Evolutionary conservation across 75 land plant genomes (phyloP).

Genomic region (Picea sitchensis): DNA sequence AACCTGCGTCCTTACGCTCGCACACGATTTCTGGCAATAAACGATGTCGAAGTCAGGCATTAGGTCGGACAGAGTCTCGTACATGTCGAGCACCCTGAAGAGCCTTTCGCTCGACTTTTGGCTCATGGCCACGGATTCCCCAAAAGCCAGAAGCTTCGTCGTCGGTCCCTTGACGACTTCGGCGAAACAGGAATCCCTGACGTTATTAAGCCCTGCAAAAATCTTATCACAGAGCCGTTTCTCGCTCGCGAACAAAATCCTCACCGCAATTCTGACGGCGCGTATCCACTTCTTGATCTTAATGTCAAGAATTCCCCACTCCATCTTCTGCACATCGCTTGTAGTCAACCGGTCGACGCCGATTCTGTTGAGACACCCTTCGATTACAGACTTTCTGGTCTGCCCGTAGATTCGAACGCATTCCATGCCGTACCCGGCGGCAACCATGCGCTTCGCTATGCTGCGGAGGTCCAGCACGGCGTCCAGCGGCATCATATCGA

Average conservation of each 20-base stretch:
- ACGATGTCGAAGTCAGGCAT: slow-evolving; percentile 31
- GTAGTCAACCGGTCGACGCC: slow-evolving; percentile 57
- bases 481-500: slow-evolving; percentile 37
- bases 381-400: slow-evolving; percentile 50
- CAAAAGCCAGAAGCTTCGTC: slow-evolving; percentile 60
- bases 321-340: slow-evolving; percentile 61
- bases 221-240: slow-evolving; percentile 49
- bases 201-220: slow-evolving; percentile 25
- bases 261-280: slow-evolving; percentile 47
- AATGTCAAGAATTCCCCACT: slow-evolving; percentile 37
- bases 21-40: slow-evolving; percentile 38
- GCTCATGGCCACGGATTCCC: slow-evolving; percentile 55
- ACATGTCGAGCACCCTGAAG: slow-evolving; percentile 64
- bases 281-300: slow-evolving; percentile 60
- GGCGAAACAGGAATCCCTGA: slow-evolving; percentile 36
- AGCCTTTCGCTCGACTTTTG: slow-evolving; percentile 47
- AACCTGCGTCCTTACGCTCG: slow-evolving; percentile 27
- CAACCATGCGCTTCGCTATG: slow-evolving; percentile 57
- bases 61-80: slow-evolving; percentile 42
- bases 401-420: slow-evolving; percentile 44
- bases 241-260: slow-evolving; percentile 57
- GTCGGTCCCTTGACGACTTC: slow-evolving; percentile 51
- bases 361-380: slow-evolving; percentile 52
- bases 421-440: slow-evolving; percentile 37
- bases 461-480: slow-evolving; percentile 32